Conservation (phyloP, 257 asterid genomes). For the Forsythia suspensa region DNA sequence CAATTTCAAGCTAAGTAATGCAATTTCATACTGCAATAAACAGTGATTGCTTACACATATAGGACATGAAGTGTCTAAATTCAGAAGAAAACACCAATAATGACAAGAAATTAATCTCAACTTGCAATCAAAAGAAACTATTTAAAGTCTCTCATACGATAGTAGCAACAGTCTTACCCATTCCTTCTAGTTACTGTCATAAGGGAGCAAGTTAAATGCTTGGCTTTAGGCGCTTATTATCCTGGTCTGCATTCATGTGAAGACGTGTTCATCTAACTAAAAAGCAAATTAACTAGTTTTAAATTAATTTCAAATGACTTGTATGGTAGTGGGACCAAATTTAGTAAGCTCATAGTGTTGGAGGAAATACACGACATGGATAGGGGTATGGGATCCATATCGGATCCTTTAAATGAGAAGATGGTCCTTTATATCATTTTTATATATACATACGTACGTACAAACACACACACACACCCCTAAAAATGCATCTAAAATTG, state of each 20-base stretch:
- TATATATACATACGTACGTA: too few species aligned
- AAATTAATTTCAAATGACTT: background rate
- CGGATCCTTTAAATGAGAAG: too few species aligned
- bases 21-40: background rate
- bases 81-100: slow-evolving; percentile 4
- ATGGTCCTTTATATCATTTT: too few species aligned
- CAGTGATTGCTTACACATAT: background rate
- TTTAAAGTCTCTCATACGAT: too few species aligned
- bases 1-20: background rate
- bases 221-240: background rate
- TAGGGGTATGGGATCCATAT: too few species aligned
- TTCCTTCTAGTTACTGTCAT: too few species aligned
- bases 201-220: background rate
- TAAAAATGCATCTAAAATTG: too few species aligned
- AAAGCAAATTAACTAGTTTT: background rate
- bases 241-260: background rate
- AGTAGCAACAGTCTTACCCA: too few species aligned
- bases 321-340: background rate
- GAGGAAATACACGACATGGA: too few species aligned
- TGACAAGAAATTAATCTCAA: background rate
- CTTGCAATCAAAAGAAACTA: too few species aligned
- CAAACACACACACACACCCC: too few species aligned
- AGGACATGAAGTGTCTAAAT: background rate
- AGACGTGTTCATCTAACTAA: background rate
- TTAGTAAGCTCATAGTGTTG: background rate